Base-by-base conservation (phyloP, 2,329 filamentous ascomycete species). In the Xylariaceae sp. region DNA sequence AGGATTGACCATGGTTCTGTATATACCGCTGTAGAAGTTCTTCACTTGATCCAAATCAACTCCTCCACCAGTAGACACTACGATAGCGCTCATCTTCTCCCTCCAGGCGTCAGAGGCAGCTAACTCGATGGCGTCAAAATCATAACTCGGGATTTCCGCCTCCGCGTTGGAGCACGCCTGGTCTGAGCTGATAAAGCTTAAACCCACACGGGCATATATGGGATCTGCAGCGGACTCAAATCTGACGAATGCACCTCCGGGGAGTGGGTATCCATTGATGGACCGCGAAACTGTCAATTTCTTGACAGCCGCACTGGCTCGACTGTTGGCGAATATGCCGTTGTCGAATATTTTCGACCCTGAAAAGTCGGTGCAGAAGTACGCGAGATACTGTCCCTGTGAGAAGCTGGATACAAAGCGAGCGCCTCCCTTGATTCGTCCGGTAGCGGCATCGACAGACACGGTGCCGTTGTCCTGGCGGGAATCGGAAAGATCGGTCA, bases 11-110 rank as follows among this genome's bases (percentile, higher is more conserved):
- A 89, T 83, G 3, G 83, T 80, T n/a, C 87, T 77, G 65, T 91
- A 91, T n/a, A 85, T 77, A 2, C 86, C 87, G 36, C 84, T 88
- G 77, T 87, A 90, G 61, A 91, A 88, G 15, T 82, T 81, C n/a
- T 70, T 83, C 53, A 86, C 73, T 1, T 86, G 66, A 0, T 81
- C 78, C 7, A 74, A 65, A 52, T 81, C 77, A 1, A 85, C 82
- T 0, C 81, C 79, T 1, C 74, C 74, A 1, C 66, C 74, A 0
- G 78, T 70, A 32, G 85, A 77, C 4, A 89, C 70, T 2, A 72
- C 73, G 39, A 90, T 78, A 0, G 81, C 78, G 13, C 75, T 76
- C 33, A 91, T 69, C 64, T 90, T 89, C 11, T 78, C 66, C 44
- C 73, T 75, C 87, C 87, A 91, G 0, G 75, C 80, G 8, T 74